These are phyloP conservation scores for Mesotaenium endlicherianum DNA, from an alignment of 139 green algal species.

Conservation along the genomic window DNA sequence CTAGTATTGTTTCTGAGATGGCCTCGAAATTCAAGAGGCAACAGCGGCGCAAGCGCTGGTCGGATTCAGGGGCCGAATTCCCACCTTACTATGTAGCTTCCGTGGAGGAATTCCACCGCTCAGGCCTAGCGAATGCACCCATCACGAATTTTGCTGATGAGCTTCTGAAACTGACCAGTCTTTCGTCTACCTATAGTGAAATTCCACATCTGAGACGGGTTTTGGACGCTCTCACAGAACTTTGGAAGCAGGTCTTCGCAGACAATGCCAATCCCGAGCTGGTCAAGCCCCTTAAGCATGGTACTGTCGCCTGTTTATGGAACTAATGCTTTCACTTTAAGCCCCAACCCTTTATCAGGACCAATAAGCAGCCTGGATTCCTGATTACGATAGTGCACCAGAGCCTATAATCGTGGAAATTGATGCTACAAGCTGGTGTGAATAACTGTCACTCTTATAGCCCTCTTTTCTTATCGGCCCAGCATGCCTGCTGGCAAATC, in stretches of 20 bases:
- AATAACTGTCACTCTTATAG: too few relatives aligned
- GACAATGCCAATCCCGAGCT: neutral
- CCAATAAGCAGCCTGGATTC: neutral
- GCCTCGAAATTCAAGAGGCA: slow-evolving; percentile 29
- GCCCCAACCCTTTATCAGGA: neutral
- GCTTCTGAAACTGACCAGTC: slow-evolving; percentile 2
- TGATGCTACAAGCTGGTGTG: too few relatives aligned
- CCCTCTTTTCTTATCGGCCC: too few relatives aligned
- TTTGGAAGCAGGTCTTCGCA: slow-evolving; percentile 10
- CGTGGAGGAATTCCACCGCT: neutral
- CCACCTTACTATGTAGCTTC: slow-evolving; percentile 11
- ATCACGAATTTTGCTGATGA: neutral
- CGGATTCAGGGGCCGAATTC: slow-evolving; percentile 22
- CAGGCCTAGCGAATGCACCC: neutral
- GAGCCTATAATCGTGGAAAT: too few relatives aligned
- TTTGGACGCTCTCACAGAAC: neutral
- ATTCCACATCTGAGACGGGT: slow-evolving; percentile 31
- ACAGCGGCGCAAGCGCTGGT: slow-evolving; percentile 39
- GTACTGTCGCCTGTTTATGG: neutral
- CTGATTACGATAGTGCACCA: too few relatives aligned
- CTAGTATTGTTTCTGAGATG: too few relatives aligned
- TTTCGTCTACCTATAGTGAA: slow-evolving; percentile 20
- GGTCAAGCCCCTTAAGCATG: neutral
- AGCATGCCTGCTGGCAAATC: too few relatives aligned
- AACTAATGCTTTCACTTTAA: neutral